A percentile compares a stretch with the other conserved stretches of the same genome.
Conservation (phyloP, 352 stramenopile genomes). For the Globisporangium sylvaticum region DNA sequence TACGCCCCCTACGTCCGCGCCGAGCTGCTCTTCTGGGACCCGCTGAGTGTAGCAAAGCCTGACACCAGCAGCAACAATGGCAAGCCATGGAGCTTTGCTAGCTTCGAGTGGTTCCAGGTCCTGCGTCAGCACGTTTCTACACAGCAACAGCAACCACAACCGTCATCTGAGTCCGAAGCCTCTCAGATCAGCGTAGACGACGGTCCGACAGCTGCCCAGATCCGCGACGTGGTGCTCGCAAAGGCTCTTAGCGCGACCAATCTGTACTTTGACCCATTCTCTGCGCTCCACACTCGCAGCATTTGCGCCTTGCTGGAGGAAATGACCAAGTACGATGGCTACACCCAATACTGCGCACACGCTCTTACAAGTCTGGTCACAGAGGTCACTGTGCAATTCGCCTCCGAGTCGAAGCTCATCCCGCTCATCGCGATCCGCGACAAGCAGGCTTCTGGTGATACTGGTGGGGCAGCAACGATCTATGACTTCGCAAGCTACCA, state of each 20-base stretch:
- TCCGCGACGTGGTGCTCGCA: constrained; percentile 52
- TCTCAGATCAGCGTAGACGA: constrained; percentile 11
- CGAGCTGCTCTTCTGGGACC: constrained; percentile 68
- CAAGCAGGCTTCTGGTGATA: constrained; percentile 1
- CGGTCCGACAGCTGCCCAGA: constrained; percentile 32
- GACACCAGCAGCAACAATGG: background rate
- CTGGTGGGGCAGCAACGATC: constrained; percentile 9
- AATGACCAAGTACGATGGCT: constrained; percentile 26
- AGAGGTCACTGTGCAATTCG: constrained; percentile 28
- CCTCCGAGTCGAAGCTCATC: constrained; percentile 32
- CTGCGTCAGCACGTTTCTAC: constrained; percentile 30
- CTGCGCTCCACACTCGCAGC: constrained; percentile 48
- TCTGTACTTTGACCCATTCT: constrained; percentile 58
- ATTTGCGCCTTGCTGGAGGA: constrained; percentile 52
- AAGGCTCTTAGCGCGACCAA: constrained; percentile 31
- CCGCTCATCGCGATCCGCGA: constrained; percentile 39
- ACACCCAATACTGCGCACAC: constrained; percentile 24
- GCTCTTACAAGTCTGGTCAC: constrained; percentile 25
- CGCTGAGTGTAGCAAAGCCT: constrained; percentile 27
- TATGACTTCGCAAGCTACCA: constrained; percentile 32
- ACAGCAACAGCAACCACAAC: background rate
- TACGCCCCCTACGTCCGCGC: constrained; percentile 59
- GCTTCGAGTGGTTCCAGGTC: constrained; percentile 54
- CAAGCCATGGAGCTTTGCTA: constrained; percentile 26
- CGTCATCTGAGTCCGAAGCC: background rate